phyloP scores from a whole-genome alignment of 805 yeast genomes.

The Crinitomyces ghanaensis region DNA sequence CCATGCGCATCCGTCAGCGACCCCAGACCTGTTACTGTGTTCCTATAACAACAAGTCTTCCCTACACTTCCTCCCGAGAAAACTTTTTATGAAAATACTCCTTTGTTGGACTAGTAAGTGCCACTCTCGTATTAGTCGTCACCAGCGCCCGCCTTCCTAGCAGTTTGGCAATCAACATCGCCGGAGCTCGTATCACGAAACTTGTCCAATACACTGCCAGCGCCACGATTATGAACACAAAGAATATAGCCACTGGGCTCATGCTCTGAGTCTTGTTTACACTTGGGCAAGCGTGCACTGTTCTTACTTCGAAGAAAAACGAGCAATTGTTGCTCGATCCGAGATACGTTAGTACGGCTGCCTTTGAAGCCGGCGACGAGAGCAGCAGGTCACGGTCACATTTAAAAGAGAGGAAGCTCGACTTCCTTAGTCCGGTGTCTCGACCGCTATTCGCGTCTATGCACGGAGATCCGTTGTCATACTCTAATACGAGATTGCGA shows the following conservation, averaged over 20 bases:
- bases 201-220: conserved; percentile 26
- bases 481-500: conserved; percentile 55
- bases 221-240: conserved; percentile 41
- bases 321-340: conserved; percentile 69
- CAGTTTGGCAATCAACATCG: too few species aligned
- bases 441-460: conserved; percentile 29
- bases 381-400: conserved; percentile 76
- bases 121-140: too few species aligned
- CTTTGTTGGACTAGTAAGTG: too few species aligned
- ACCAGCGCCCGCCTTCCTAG: too few species aligned
- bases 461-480: conserved; percentile 47
- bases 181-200: too few species aligned
- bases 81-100: too few species aligned
- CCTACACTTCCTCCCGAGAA: too few species aligned
- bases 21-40: too few species aligned
- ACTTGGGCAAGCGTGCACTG: conserved; percentile 80
- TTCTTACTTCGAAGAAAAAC: conserved; percentile 72
- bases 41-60: too few species aligned
- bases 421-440: conserved; percentile 34
- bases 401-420: conserved; percentile 57
- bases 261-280: conserved; percentile 51
- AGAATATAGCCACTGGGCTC: conserved; percentile 41
- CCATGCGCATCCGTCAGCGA: too few species aligned
- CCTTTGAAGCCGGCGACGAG: conserved; percentile 31
- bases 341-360: conserved; percentile 56